Evolutionary conservation across 306 rosid species (phyloP).

Genomic region (Quercus engelmannii): DNA sequence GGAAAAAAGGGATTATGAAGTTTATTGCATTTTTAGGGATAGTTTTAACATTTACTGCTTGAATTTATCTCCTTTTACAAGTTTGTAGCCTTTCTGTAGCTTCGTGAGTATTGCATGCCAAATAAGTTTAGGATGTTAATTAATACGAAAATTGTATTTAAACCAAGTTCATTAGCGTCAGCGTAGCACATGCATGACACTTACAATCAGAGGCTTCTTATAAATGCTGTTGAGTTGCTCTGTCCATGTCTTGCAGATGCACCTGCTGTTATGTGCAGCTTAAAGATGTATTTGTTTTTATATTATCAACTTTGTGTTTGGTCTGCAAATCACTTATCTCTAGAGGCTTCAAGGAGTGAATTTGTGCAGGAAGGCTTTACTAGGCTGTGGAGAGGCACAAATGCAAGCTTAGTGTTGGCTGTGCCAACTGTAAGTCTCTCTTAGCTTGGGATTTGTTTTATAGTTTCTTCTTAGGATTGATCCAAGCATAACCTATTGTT

Average conservation of each 20-base stretch:
- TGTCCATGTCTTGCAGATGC: constrained; percentile 2
- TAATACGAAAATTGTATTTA: not conserved
- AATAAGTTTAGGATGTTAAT: not conserved
- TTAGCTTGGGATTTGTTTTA: constrained; percentile 5
- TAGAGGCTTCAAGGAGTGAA: constrained; percentile 39
- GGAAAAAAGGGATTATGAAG: not conserved
- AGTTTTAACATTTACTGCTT: not conserved
- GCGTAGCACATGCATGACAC: not conserved
- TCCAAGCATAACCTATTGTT: not conserved
- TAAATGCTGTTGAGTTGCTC: not conserved
- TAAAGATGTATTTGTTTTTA: not conserved
- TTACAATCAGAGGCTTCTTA: not conserved
- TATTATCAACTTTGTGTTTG: not conserved
- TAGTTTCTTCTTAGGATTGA: constrained; percentile 4
- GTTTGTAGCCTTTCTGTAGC: not conserved
- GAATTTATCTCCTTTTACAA: not conserved
- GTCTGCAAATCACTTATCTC: constrained; percentile 17
- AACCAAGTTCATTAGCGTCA: not conserved
- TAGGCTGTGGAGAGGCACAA: constrained; percentile 93
- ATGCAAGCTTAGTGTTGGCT: constrained; percentile 89
- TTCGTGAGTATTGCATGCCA: not conserved
- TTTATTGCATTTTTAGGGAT: not conserved
- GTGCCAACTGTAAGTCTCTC: constrained; percentile 78
- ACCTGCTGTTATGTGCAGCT: not conserved
- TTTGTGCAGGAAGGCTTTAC: constrained; percentile 88